These are phyloP conservation scores for Tuber calosporum DNA, from an alignment of 495 filamentous ascomycete species.

Conservation along the genomic window DNA sequence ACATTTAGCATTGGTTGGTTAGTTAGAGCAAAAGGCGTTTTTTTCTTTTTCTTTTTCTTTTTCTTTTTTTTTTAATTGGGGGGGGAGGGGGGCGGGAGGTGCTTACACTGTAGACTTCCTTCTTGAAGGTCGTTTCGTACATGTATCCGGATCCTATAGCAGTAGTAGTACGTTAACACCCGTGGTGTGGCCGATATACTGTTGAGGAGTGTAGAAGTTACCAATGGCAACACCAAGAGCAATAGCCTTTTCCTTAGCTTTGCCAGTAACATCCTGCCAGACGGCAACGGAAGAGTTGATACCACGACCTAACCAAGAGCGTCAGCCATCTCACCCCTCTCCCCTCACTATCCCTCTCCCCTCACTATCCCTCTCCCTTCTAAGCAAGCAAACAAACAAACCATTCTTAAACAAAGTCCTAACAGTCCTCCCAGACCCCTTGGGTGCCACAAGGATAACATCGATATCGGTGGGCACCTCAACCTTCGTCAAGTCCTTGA, in stretches of 20 bases:
- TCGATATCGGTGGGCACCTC: conserved; percentile 91
- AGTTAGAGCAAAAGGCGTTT: not conserved
- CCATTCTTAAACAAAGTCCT: conserved; percentile 73
- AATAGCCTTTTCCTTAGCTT: conserved; percentile 96
- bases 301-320: conserved; percentile 55
- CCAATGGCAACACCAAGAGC: conserved; percentile 91
- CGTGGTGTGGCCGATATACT: not conserved
- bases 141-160: conserved; percentile 65
- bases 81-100: too few species aligned
- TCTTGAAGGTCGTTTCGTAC: conserved; percentile 99
- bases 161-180: not conserved
- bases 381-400: conserved; percentile 13
- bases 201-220: not conserved
- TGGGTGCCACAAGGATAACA: conserved; percentile 98
- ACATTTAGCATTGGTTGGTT: not conserved
- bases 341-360: too few species aligned
- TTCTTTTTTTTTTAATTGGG: too few species aligned
- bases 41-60: too few species aligned
- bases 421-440: conserved; percentile 97
- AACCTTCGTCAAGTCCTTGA: conserved; percentile 98
- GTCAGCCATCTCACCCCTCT: conserved; percentile 53
- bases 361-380: not conserved
- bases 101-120: conserved; percentile 83
- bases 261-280: conserved; percentile 95
- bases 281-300: conserved; percentile 99